Conservation (phyloP, 2,329 filamentous ascomycete genomes). For the Fusarium guadeloupense region DNA sequence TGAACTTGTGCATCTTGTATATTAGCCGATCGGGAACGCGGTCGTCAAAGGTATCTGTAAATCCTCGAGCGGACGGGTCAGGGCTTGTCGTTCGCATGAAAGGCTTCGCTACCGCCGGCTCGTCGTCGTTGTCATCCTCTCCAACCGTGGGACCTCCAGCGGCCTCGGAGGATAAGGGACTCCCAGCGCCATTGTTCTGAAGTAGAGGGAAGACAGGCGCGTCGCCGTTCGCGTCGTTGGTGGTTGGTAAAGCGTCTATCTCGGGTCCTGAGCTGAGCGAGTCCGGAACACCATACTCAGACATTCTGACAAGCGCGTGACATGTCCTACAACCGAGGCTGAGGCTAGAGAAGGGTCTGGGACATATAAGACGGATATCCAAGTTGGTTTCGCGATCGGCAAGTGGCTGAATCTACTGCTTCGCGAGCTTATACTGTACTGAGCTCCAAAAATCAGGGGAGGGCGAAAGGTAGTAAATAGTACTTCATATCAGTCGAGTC, state of each 20-base stretch:
- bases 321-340: slow-evolving; percentile 16
- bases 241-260: slow-evolving; percentile 26
- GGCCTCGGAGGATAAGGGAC: slow-evolving; percentile 40
- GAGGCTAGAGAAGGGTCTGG: neutral
- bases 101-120: slow-evolving; percentile 65
- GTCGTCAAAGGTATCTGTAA: slow-evolving; percentile 47
- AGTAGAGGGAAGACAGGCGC: slow-evolving; percentile 49
- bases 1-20: slow-evolving; percentile 92
- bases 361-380: slow-evolving; percentile 4
- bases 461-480: neutral
- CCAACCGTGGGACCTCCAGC: slow-evolving; percentile 35
- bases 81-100: slow-evolving; percentile 66
- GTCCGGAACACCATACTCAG: slow-evolving; percentile 40
- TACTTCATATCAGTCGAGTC: neutral
- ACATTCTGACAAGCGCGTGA: slow-evolving; percentile 32
- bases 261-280: slow-evolving; percentile 29
- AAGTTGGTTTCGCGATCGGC: neutral
- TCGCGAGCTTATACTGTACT: neutral
- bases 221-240: slow-evolving; percentile 30
- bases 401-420: neutral
- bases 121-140: slow-evolving; percentile 67
- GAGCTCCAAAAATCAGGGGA: neutral
- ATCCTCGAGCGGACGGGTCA: slow-evolving; percentile 49
- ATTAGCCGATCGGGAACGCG: slow-evolving; percentile 51
- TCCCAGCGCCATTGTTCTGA: slow-evolving; percentile 49